These are phyloP conservation scores for Hymenoscyphus albidus DNA, from an alignment of 2,329 filamentous ascomycete species.

Conservation along the genomic window DNA sequence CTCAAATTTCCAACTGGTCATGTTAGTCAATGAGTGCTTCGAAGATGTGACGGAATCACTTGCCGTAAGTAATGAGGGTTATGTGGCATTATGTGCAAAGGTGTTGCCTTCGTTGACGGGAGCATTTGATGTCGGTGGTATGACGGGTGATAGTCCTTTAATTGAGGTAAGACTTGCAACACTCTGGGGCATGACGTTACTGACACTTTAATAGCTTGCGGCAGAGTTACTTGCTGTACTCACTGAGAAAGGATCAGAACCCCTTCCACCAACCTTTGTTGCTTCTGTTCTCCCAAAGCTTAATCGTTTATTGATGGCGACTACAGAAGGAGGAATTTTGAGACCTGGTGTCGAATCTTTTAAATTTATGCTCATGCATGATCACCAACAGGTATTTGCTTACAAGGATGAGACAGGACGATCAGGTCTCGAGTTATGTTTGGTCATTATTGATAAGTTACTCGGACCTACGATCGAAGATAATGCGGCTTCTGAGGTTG, in stretches of 20 bases:
- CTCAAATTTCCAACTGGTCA: slow-evolving; percentile 84
- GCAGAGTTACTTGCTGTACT: slow-evolving; percentile 79
- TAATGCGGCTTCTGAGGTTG: slow-evolving; percentile 91
- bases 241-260: slow-evolving; percentile 76
- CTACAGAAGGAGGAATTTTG: slow-evolving; percentile 81
- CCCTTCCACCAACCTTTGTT: slow-evolving; percentile 82
- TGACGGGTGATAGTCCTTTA: slow-evolving; percentile 80
- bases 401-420: slow-evolving; percentile 80
- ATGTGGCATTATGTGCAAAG: slow-evolving; percentile 75
- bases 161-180: slow-evolving; percentile 56
- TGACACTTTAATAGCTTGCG: slow-evolving; percentile 54
- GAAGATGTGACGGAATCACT: slow-evolving; percentile 77
- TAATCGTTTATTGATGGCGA: slow-evolving; percentile 74
- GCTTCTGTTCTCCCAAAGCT: slow-evolving; percentile 83
- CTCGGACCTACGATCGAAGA: slow-evolving; percentile 83
- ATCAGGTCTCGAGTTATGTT: slow-evolving; percentile 79
- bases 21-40: slow-evolving; percentile 85
- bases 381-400: slow-evolving; percentile 81
- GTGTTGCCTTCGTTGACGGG: slow-evolving; percentile 83
- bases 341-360: slow-evolving; percentile 81
- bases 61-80: slow-evolving; percentile 63
- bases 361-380: slow-evolving; percentile 85
- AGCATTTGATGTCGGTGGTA: slow-evolving; percentile 80
- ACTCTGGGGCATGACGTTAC: background rate
- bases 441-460: slow-evolving; percentile 89